A percentile compares a stretch with the other conserved stretches of the same genome.
Conservation (phyloP, 495 filamentous ascomycete species). For the Neurospora tetraspora region DNA sequence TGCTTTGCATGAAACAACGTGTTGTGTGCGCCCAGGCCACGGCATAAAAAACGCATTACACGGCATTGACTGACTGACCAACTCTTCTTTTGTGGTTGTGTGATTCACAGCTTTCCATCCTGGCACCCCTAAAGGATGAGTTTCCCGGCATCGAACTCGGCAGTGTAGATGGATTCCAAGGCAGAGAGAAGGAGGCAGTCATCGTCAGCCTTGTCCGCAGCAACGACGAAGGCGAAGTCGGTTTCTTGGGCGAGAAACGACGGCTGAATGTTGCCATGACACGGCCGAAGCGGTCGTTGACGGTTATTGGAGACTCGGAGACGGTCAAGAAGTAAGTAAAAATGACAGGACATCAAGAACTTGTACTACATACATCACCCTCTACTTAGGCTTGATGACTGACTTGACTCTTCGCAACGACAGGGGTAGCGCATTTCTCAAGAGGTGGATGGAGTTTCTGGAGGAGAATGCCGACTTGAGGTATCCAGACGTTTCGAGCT, state of each 20-base stretch:
- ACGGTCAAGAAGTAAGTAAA: conserved; percentile 68
- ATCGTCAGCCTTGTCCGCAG: conserved; percentile 85
- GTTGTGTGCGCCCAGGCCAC: not conserved
- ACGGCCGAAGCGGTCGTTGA: conserved; percentile 78
- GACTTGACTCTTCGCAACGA: conserved; percentile 7
- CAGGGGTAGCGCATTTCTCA: conserved; percentile 73
- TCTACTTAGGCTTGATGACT: conserved; percentile 2
- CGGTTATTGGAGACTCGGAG: conserved; percentile 86
- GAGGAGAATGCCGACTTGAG: conserved; percentile 78
- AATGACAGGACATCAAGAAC: not conserved
- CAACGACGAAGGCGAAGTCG: conserved; percentile 77
- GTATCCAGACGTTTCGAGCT: conserved; percentile 61
- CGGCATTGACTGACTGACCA: not conserved
- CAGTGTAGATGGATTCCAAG: conserved; percentile 95
- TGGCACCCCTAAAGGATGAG: conserved; percentile 67
- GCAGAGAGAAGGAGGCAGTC: conserved; percentile 92
- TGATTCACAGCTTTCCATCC: conserved; percentile 50
- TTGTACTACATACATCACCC: conserved; percentile 2
- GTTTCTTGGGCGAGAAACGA: conserved; percentile 89
- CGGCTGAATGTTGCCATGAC: conserved; percentile 97
- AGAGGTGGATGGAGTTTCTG: conserved; percentile 79
- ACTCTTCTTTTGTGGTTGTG: not conserved
- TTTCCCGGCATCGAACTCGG: conserved; percentile 84
- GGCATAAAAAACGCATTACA: conserved; percentile 4
- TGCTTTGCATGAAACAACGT: conserved; percentile 9